Conservation (phyloP, 2,329 filamentous ascomycete species). For the Pestalotiopsis sp. region DNA sequence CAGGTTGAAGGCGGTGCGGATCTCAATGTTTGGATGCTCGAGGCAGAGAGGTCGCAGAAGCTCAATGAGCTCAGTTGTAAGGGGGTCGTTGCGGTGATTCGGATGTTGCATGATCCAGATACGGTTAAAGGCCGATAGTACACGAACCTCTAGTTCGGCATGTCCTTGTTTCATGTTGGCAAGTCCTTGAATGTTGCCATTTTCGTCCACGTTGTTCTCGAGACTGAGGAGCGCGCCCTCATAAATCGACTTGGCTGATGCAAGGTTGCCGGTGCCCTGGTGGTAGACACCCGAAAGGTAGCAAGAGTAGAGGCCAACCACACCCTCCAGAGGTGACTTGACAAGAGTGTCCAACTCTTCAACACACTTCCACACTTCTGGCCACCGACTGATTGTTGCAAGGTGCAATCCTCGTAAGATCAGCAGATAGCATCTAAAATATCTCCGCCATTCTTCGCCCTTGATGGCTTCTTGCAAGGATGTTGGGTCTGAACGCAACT, state of each 20-base stretch:
- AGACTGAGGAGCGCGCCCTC: conserved; percentile 60
- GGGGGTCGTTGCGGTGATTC: conserved; percentile 54
- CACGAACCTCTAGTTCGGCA: conserved; percentile 61
- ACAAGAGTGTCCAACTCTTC: conserved; percentile 50
- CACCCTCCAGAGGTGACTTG: conserved; percentile 39
- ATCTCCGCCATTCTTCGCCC: conserved; percentile 63
- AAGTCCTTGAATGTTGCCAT: not conserved
- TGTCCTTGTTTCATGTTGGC: conserved; percentile 39
- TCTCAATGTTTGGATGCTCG: conserved; percentile 70
- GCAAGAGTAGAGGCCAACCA: conserved; percentile 55
- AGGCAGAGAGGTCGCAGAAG: conserved; percentile 67
- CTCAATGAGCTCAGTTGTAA: conserved; percentile 62
- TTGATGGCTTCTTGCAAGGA: conserved; percentile 59
- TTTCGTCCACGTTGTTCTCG: conserved; percentile 23
- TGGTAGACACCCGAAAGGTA: conserved; percentile 77
- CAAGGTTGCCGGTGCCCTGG: conserved; percentile 74
- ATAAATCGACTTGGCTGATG: conserved; percentile 68
- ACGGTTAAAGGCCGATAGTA: conserved; percentile 67
- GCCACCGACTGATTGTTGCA: conserved; percentile 71
- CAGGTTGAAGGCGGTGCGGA: conserved; percentile 76
- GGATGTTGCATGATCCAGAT: conserved; percentile 72
- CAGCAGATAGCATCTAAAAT: conserved; percentile 67
- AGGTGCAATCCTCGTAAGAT: conserved; percentile 71
- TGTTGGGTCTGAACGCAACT: conserved; percentile 42
- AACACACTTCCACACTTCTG: conserved; percentile 59